A percentile compares a stretch with the other conserved stretches of the same genome.
phyloP scores from a whole-genome alignment of 129 eudicot genomes.

The Pittosporum tobira region DNA sequence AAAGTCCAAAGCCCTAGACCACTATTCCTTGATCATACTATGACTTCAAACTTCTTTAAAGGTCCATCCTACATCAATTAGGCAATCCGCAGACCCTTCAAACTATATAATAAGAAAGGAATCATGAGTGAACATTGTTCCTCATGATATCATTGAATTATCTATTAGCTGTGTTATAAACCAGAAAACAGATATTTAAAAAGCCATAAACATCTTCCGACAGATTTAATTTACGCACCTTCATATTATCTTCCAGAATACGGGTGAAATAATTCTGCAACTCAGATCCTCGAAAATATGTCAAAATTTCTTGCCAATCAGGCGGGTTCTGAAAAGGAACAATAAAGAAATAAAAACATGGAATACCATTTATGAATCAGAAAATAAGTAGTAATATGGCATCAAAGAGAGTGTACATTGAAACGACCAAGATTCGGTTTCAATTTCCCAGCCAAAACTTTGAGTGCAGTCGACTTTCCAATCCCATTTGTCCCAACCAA shows the following conservation, averaged over 20 bases:
- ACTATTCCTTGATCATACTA: too few species aligned
- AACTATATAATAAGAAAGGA: too few species aligned
- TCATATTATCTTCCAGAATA: conserved; percentile 87
- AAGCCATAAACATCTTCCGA: background rate
- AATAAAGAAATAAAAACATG: background rate
- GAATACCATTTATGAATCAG: background rate
- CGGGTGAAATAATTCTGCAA: conserved; percentile 93
- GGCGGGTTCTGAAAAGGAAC: conserved; percentile 3
- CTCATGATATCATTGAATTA: too few species aligned
- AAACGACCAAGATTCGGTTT: conserved; percentile 86
- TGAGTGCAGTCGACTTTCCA: conserved; percentile 82
- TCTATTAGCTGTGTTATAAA: too few species aligned
- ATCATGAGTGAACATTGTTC: too few species aligned
- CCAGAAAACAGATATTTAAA: too few species aligned
- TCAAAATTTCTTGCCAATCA: conserved; percentile 8
- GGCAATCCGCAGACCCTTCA: too few species aligned
- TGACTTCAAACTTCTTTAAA: too few species aligned
- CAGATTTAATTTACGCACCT: conserved; percentile 31
- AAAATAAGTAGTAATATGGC: background rate
- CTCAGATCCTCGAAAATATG: conserved; percentile 61
- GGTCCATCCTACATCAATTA: too few species aligned
- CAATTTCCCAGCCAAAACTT: conserved; percentile 75
- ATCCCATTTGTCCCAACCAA: conserved; percentile 89
- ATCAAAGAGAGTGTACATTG: conserved; percentile 29
- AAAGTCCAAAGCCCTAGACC: too few species aligned